Evolutionary conservation across 495 filamentous ascomycete species (phyloP), one percentile per base, ranked within the genome.

Genomic region (Lepraria neglecta): DNA sequence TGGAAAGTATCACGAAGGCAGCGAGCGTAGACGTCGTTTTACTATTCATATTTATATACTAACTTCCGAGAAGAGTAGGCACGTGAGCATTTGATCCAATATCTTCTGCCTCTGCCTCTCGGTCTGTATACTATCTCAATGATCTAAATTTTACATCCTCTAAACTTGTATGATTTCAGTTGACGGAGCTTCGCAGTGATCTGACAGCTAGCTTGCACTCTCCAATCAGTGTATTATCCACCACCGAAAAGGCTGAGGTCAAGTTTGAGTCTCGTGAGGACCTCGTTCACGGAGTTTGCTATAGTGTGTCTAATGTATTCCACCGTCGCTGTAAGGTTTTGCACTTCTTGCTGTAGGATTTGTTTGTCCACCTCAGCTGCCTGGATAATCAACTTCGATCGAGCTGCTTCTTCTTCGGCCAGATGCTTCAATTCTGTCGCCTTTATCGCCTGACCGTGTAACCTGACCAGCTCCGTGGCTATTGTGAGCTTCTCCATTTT

Each of bases 321-420:
- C 21, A 56, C 28, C 31, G 57, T 48, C 44, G 5, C 38, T 48
- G 54, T 33, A 21, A 62, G 51, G 17, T 9, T 57, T 38, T 62
- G 60, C 12, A 62, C 52, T 57, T 62, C 11, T 62, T 62, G 60
- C 52, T 62, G 60, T 40, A 62, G n/a, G 11, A 19, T 17, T 27
- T 62, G 51, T 24, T 57, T 62, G 38, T 62, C 31, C 24, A 38
- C 30, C 35, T 62, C 52, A 35, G 42, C 42, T 57, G 60, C 38
- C 44, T 57, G 51, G 28, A 62, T 57, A 5, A 44, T 44, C 21
- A 21, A 38, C 35, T 47, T 62, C 21, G 30, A 56, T 11, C 10
- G 40, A 48, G 24, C 28, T 11, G 21, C 60, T 56, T 62, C 42
- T 48, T 62, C 52, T 62, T 62, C 52, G n/a, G 60, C 51, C 15